These are phyloP conservation scores for Geotrichum siamense DNA, from an alignment of 1,139 yeast genomes.

Conservation along the genomic window DNA sequence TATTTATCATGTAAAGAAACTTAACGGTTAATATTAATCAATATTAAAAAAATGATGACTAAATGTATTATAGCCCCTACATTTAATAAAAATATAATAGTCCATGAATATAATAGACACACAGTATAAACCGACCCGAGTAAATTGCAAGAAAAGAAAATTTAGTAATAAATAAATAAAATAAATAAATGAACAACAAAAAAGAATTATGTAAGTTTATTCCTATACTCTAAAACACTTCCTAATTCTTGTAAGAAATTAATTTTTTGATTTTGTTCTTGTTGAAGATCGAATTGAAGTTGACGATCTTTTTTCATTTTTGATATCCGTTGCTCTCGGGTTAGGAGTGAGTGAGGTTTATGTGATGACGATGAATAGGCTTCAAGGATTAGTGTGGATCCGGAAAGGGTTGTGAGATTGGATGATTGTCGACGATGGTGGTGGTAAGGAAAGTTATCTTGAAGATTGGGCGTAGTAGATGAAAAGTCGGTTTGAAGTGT, in stretches of 20 bases:
- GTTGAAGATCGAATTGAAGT: neutral
- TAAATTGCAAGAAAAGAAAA: too few species aligned
- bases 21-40: too few species aligned
- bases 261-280: neutral
- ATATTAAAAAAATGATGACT: too few species aligned
- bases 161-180: too few species aligned
- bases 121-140: too few species aligned
- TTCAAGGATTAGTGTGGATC: conserved; percentile 11
- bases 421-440: conserved; percentile 16
- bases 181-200: too few species aligned
- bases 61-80: too few species aligned
- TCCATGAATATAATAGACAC: too few species aligned
- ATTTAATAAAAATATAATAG: too few species aligned
- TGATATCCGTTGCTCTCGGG: conserved; percentile 4
- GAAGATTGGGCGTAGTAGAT: neutral
- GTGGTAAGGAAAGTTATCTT: conserved; percentile 2
- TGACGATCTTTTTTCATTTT: conserved; percentile 1
- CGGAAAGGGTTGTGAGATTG: conserved; percentile 8
- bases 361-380: neutral
- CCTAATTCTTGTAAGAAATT: conserved; percentile 1
- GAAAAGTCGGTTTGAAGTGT: neutral
- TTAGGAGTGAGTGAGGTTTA: neutral
- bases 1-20: too few species aligned
- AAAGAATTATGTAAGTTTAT: neutral
- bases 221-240: conserved; percentile 29